Percentiles rank a stretch among this genome's conserved stretches.
Evolutionary conservation across 257 asterid species (phyloP).

Genomic region (Penstemon eatonii): DNA sequence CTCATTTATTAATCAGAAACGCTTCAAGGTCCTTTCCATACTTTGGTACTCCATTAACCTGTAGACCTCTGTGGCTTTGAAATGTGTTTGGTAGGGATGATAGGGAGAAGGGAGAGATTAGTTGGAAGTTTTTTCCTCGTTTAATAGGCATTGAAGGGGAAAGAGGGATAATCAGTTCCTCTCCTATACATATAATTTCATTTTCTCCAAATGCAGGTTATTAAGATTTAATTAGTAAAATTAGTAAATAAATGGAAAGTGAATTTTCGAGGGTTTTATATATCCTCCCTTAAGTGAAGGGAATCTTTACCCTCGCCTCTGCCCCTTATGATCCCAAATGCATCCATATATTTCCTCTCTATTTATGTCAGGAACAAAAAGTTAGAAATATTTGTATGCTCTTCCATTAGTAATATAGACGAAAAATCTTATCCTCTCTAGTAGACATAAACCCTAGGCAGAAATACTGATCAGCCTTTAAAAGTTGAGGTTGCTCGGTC

Average conservation of each 20-base stretch:
- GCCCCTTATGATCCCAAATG: neutral
- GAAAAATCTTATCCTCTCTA: constrained; percentile 14
- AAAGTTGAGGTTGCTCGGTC: constrained; percentile 25
- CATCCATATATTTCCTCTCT: constrained; percentile 4
- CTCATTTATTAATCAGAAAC: constrained; percentile 11
- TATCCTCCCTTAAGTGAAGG: neutral
- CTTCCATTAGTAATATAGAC: constrained; percentile 11
- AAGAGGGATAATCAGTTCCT: neutral
- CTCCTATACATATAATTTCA: neutral
- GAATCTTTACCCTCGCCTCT: neutral
- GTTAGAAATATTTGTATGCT: too few species aligned
- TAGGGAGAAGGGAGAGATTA: neutral
- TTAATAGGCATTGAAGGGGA: neutral
- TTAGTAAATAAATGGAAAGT: neutral
- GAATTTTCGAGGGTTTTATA: neutral
- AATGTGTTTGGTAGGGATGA: neutral
- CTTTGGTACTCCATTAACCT: constrained; percentile 20
- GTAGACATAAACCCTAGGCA: neutral
- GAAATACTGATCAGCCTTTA: constrained; percentile 20
- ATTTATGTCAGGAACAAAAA: constrained; percentile 7
- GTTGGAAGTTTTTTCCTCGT: neutral
- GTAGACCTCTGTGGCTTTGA: neutral
- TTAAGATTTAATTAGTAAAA: neutral
- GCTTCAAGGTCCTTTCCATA: neutral
- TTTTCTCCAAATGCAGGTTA: neutral